Conservation (phyloP, 768 basidiomycete genomes). For the Fomitopsis pulvina region DNA sequence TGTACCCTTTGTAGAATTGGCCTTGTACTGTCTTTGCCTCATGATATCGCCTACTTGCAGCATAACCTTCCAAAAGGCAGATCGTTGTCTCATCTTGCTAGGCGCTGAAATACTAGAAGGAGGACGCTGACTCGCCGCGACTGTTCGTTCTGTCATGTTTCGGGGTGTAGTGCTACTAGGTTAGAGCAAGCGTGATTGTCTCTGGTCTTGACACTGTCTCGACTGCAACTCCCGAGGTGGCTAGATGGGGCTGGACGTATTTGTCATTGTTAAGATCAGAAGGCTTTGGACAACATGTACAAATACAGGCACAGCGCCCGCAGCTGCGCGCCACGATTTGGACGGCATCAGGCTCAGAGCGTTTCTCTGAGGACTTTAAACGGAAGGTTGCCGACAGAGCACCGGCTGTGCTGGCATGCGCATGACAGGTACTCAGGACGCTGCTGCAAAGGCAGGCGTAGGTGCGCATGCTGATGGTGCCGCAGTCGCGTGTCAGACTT, state of each 20-base stretch:
- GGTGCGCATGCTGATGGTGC: background rate
- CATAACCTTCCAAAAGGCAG: too few species aligned
- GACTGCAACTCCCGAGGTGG: background rate
- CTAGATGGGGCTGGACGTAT: background rate
- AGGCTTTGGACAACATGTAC: constrained; percentile 11
- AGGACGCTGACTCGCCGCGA: too few species aligned
- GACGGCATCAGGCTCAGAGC: background rate
- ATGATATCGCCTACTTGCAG: too few species aligned
- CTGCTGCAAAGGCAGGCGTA: background rate
- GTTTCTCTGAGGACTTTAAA: background rate
- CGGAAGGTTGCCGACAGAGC: background rate
- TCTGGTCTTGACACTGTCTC: too few species aligned
- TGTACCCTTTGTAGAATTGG: too few species aligned
- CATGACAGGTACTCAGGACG: background rate
- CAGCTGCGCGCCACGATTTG: background rate
- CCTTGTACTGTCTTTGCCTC: too few species aligned
- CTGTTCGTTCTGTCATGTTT: too few species aligned
- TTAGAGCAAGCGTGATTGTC: too few species aligned
- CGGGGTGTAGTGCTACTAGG: too few species aligned
- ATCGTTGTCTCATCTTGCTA: too few species aligned
- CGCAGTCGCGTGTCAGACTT: background rate
- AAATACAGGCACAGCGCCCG: constrained; percentile 4
- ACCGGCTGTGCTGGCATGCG: background rate
- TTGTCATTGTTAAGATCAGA: constrained; percentile 15
- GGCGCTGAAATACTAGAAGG: too few species aligned